Conservation (phyloP, 768 basidiomycete species). For the Podaxis rugospora region DNA sequence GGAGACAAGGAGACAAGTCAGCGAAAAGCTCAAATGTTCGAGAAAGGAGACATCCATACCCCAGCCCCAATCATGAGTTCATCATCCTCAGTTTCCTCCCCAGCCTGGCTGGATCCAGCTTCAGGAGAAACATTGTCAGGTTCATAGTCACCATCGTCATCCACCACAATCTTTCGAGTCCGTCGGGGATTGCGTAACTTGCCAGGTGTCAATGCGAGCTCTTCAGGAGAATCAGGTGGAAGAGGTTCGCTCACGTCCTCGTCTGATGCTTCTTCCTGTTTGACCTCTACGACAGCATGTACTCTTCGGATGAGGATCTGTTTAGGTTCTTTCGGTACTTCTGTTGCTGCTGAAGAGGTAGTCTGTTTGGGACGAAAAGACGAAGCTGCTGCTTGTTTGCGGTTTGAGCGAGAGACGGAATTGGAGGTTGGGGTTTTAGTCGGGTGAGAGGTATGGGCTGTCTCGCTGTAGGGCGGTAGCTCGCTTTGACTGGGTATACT, state of each 20-base stretch:
- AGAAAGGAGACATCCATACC: constrained; percentile 27
- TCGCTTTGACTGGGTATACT: constrained; percentile 7
- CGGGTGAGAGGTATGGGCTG: constrained; percentile 10
- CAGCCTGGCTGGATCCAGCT: background rate
- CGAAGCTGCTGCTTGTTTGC: background rate
- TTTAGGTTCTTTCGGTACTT: constrained; percentile 9
- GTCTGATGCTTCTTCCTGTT: constrained; percentile 51
- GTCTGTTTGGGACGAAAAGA: background rate
- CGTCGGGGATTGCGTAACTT: constrained; percentile 7
- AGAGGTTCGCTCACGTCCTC: constrained; percentile 19
- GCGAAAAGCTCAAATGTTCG: background rate
- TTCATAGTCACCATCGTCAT: constrained; percentile 11
- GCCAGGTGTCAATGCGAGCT: constrained; percentile 4
- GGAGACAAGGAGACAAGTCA: background rate
- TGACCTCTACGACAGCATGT: constrained; percentile 60
- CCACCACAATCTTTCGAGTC: constrained; percentile 11
- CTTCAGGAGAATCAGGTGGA: constrained; percentile 12
- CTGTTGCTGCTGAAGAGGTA: background rate
- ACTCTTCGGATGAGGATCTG: constrained; percentile 57
- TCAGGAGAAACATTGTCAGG: background rate
- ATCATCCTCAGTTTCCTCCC: constrained; percentile 39
- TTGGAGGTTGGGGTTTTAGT: constrained; percentile 27
- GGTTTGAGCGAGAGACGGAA: constrained; percentile 18
- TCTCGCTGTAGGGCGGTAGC: constrained; percentile 6
- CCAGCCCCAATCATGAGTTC: constrained; percentile 59